phyloP scores from a whole-genome alignment of 257 asterid species.

The Thymus quinquecostatus region DNA sequence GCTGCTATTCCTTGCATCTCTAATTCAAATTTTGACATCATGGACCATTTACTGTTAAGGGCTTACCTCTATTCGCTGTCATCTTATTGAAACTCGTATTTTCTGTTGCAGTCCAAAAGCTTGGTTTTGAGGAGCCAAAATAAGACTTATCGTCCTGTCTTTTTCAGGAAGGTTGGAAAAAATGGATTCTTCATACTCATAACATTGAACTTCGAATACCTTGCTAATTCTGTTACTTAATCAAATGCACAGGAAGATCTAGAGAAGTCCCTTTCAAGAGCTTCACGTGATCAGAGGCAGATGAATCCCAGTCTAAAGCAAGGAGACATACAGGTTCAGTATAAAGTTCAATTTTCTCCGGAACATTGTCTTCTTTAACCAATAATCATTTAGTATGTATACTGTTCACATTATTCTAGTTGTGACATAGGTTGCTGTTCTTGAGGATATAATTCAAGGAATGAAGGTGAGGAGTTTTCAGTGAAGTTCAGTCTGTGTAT shows the following conservation, averaged over 20 bases:
- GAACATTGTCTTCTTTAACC: not conserved
- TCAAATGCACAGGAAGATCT: constrained; percentile 74
- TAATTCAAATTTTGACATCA: constrained; percentile 2
- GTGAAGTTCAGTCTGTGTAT: not conserved
- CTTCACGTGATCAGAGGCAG: constrained; percentile 62
- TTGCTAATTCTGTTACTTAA: not conserved
- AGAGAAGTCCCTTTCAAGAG: constrained; percentile 68
- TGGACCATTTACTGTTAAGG: not conserved
- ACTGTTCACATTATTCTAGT: constrained; percentile 16
- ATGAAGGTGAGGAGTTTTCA: constrained; percentile 69
- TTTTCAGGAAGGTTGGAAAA: constrained; percentile 80
- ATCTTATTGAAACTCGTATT: constrained; percentile 21
- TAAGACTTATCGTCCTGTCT: constrained; percentile 85
- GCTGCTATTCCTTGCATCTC: constrained; percentile 15
- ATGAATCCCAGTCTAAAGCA: constrained; percentile 67
- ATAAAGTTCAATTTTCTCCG: not conserved
- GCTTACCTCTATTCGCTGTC: not conserved
- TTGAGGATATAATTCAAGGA: constrained; percentile 80
- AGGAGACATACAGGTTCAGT: constrained; percentile 73
- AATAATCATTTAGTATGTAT: not conserved
- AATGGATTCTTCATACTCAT: constrained; percentile 6
- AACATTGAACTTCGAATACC: not conserved
- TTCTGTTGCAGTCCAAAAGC: constrained; percentile 73
- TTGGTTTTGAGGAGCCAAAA: constrained; percentile 71
- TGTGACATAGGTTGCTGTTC: constrained; percentile 69